Percentiles rank a stretch among this genome's conserved stretches.
These are phyloP conservation scores for Mollisiaceae sp. DNA, from an alignment of 2,329 filamentous ascomycete genomes.

Conservation along the genomic window DNA sequence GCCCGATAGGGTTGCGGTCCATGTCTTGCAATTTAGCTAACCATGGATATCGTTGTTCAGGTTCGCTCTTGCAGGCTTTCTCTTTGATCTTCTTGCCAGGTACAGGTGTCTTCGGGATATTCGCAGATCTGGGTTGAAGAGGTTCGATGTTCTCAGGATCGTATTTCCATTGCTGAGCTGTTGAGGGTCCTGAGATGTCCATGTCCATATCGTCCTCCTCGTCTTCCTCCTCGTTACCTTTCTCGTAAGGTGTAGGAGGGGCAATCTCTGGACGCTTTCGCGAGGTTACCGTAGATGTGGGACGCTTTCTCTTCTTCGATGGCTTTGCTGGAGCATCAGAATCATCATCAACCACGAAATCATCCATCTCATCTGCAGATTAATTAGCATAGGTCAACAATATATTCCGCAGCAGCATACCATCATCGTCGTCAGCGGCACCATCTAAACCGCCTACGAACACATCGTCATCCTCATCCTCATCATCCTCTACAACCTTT, in stretches of 20 bases:
- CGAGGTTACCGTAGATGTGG: conserved; percentile 54
- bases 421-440: conserved; percentile 62
- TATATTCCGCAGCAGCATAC: conserved; percentile 44
- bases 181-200: conserved; percentile 66
- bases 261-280: conserved; percentile 68
- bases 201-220: conserved; percentile 60
- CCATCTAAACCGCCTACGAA: conserved; percentile 67
- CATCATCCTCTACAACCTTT: conserved; percentile 67
- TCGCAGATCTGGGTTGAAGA: conserved; percentile 51
- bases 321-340: conserved; percentile 67
- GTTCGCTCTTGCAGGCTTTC: conserved; percentile 82
- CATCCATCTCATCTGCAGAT: conserved; percentile 70
- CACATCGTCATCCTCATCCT: conserved; percentile 67
- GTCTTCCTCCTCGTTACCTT: conserved; percentile 54
- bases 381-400: background rate
- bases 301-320: conserved; percentile 73
- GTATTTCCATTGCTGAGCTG: conserved; percentile 82
- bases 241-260: conserved; percentile 49
- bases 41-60: conserved; percentile 88
- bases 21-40: conserved; percentile 84
- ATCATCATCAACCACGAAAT: conserved; percentile 84
- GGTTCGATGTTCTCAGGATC: conserved; percentile 64
- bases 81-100: conserved; percentile 47
- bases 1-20: conserved; percentile 75
- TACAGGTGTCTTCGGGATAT: conserved; percentile 44